Percentiles rank a stretch among this genome's conserved stretches.
Evolutionary conservation across 345 rosid species (phyloP).

Genomic region (Citrus sinensis): DVS_A1.0 CM039163.1:41652501-41653000

Average conservation of each 20-base stretch:
- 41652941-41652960: background rate
- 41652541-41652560: slow-evolving; percentile 54
- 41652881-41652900: background rate
- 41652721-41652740: slow-evolving; percentile 22
- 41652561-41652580: slow-evolving; percentile 41
- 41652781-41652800: background rate
- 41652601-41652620: slow-evolving; percentile 11
- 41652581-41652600: slow-evolving; percentile 20
- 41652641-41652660: slow-evolving; percentile 16
- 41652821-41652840: background rate
- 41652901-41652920: background rate
- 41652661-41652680: slow-evolving; percentile 22
- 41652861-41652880: background rate
- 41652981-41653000: background rate
- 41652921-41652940: background rate
- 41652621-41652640: slow-evolving; percentile 15
- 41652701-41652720: slow-evolving; percentile 18
- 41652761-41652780: slow-evolving; percentile 14
- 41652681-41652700: slow-evolving; percentile 27
- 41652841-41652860: background rate
- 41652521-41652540: slow-evolving; percentile 40
- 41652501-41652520: slow-evolving; percentile 72
- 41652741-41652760: slow-evolving; percentile 29
- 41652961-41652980: background rate
- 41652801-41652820: background rate